Evolutionary conservation across 2,329 filamentous ascomycete genomes (phyloP), one percentile per base, ranked within the genome.

Genomic region (Parastagonospora avenae): DNA sequence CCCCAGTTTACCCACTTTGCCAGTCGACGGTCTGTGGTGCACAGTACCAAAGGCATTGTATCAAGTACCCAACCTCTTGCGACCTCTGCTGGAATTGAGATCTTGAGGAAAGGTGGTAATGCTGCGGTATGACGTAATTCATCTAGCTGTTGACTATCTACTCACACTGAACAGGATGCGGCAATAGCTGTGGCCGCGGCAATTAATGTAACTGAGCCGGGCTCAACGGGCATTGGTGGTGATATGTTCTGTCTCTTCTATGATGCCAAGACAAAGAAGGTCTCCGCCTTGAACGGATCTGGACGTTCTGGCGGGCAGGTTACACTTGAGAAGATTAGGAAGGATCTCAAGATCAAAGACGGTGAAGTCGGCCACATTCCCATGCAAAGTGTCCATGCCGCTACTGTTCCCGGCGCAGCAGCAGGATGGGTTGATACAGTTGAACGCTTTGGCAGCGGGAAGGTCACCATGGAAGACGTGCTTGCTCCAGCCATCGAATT

Each of bases 191-290:
- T 96, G 54, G 93, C 94, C 38, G 94, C 94, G 29, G 92, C 87
- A 4, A 80, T 99, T 49, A 97, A 97, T 75, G 84, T 97, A 69
- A 96, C 93, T 0, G 94, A 99, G 71, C 94, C 94, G 7, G 86
- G 87, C 52, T 94, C 90, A 5, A 97, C 94, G 0, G 94, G 94
- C 35, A 97, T 99, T 53, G 94, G 94, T 50, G 94, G 94, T 56
- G 94, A 99, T 76, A 92, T 96, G 86, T 99, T 97, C 77, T 92
- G 92, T 73, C 84, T 97, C 31, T 97, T 85, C 80, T 97, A 93
- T 78, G 85, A 95, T 70, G 91, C 91, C 36, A 84, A 88, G 62
- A 90, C 87, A 0, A 89, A 89, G 68, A 89, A 89, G 57, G 88
- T 97, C 8, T 88, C 86, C 47, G 90, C 92, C 8, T 79, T 97